Evolutionary conservation across 306 rosid genomes (phyloP).

Genomic region (Dalbergia cultrata): DNA sequence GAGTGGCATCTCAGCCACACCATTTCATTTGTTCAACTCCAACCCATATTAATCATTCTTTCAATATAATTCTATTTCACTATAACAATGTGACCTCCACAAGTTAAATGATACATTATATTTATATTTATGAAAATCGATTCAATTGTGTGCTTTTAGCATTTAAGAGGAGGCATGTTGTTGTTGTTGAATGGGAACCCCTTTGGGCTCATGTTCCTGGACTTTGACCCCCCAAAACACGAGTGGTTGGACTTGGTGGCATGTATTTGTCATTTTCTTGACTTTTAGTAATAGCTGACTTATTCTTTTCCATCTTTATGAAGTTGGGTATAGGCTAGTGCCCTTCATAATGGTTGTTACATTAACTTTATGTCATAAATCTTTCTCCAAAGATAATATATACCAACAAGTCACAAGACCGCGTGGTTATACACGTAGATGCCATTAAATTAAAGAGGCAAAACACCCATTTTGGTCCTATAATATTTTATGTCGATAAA

Average conservation of each 20-base stretch:
- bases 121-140: background rate
- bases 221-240: constrained; percentile 50
- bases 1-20: constrained; percentile 47
- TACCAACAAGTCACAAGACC: constrained; percentile 36
- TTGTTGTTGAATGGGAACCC: constrained; percentile 29
- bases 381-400: constrained; percentile 1
- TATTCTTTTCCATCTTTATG: background rate
- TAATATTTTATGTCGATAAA: too few species aligned
- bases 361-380: constrained; percentile 21
- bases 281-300: constrained; percentile 12
- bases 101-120: background rate
- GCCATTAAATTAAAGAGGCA: too few species aligned
- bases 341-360: constrained; percentile 36
- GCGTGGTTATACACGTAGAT: constrained; percentile 7
- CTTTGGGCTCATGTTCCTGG: constrained; percentile 32
- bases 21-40: constrained; percentile 57
- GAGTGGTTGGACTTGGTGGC: constrained; percentile 37
- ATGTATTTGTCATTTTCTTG: constrained; percentile 44
- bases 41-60: constrained; percentile 44
- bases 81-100: background rate
- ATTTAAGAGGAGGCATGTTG: constrained; percentile 1
- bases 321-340: background rate
- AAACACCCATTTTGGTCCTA: too few species aligned
- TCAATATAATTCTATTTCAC: constrained; percentile 16
- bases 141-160: background rate